Base-by-base conservation (phyloP, 2,329 filamentous ascomycete genomes). In the Ceratocystis destructans region DNA sequence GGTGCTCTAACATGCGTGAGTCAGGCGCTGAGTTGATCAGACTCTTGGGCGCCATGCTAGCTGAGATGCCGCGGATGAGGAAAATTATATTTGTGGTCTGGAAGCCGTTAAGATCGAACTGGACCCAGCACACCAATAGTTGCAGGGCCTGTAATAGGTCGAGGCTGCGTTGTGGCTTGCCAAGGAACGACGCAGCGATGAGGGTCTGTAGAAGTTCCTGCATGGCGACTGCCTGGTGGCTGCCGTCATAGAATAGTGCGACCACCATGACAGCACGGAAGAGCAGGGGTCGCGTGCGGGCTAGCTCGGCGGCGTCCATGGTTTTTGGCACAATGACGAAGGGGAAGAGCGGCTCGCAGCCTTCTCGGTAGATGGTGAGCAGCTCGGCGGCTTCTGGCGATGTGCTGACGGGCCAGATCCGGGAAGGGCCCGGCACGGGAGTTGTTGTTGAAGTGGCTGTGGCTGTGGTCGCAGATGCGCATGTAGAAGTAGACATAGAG, bases 211-310 rank as follows among this genome's bases (percentile, higher is more conserved):
- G 70, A 64, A 82, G 68, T 70, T 77, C 76, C 64, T 76, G 73
- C 1, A 79, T 80, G 64, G 81, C 71, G 59, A 71, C 72, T 12
- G 76, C 71, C 71, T 82, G 80, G 48, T 78, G 74, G 31, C 71
- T 66, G 0, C 78, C 78, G 59, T 82, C 76, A 1, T 76, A 73
- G 62, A 78, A 75, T 66, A 73, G 74, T 20, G 75, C 73, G 62
- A 74, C 74, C 72, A 81, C 75, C 76, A 82, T 80, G 68, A 78
- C 71, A 3, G 75, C 77, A 70, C 80, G 80, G 79, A 79, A 82
- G 50, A 81, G 69, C 50, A 78, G 78, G 25, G 79, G 79, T 5
- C 75, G 72, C 67, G 74, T 68, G 31, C 71, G 70, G 31, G 73
- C 74, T 57, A 82, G 71, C 68, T 76, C 71, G 1, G 71, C 70